phyloP scores from a whole-genome alignment of 2,329 filamentous ascomycete species.

The Plectosphaerella cucumerina region DNA sequence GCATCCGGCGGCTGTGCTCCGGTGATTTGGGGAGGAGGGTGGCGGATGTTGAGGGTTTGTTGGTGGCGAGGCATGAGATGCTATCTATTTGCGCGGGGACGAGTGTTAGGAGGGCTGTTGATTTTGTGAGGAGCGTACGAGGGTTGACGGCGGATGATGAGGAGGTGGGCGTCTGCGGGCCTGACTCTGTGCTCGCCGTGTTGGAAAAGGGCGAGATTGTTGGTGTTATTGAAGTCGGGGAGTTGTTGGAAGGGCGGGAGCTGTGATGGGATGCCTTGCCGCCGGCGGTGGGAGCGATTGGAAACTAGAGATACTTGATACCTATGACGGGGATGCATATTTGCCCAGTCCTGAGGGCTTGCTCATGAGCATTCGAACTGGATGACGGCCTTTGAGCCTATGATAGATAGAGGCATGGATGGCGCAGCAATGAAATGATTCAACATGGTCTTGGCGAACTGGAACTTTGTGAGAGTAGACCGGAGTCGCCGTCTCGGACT shows the following conservation, averaged over 20 bases:
- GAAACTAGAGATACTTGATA: no score
- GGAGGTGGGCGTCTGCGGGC: conserved; percentile 27
- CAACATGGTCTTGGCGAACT: no score
- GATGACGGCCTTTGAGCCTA: no score
- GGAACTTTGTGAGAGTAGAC: no score
- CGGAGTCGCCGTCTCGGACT: no score
- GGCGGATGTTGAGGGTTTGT: conserved; percentile 35
- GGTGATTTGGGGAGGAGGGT: conserved; percentile 35
- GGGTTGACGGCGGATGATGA: conserved; percentile 22
- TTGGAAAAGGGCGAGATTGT: conserved; percentile 40
- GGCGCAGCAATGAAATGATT: no score
- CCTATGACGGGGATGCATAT: not conserved
- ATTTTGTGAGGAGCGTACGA: conserved; percentile 41
- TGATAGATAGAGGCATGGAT: no score
- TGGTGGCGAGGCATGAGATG: conserved; percentile 53
- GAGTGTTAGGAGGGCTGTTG: conserved; percentile 47
- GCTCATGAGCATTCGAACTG: no score
- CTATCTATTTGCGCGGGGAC: conserved; percentile 53
- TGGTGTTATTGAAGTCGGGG: conserved; percentile 46
- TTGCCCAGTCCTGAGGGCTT: not conserved
- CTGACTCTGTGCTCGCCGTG: conserved; percentile 43
- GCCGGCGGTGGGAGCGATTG: no score
- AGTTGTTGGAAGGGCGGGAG: conserved; percentile 21
- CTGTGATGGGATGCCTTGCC: not conserved
- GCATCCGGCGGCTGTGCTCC: conserved; percentile 46